Evolutionary conservation across 306 rosid genomes (phyloP).

Genomic region (Rosa lucieae): DNA sequence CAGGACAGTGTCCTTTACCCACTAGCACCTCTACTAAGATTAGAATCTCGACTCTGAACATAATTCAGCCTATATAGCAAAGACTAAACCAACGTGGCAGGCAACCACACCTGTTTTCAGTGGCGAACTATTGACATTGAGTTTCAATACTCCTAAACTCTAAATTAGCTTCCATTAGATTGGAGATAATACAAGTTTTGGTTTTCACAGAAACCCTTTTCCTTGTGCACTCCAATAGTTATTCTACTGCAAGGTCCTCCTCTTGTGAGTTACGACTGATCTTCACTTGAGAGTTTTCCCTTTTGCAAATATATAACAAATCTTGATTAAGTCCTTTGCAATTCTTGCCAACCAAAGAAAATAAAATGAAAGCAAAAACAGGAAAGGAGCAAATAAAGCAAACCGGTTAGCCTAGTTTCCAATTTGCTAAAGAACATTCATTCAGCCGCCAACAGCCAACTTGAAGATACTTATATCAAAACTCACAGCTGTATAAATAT

Average conservation of each 20-base stretch:
- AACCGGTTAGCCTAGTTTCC: too few species aligned
- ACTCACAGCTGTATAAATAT: too few species aligned
- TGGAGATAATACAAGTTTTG: too few species aligned
- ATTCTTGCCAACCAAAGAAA: neutral
- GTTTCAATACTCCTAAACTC: too few species aligned
- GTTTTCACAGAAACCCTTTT: neutral
- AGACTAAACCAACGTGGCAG: neutral
- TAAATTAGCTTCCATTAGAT: too few species aligned
- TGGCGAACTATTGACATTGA: neutral
- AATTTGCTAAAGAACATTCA: too few species aligned
- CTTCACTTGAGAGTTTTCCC: neutral
- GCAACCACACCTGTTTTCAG: neutral
- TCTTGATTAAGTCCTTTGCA: neutral
- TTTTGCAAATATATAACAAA: too few species aligned
- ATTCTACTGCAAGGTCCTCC: neutral
- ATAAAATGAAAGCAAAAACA: too few species aligned
- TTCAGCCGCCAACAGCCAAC: too few species aligned
- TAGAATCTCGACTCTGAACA: neutral
- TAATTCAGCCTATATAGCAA: too few species aligned
- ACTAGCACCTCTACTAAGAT: neutral
- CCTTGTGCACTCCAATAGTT: neutral
- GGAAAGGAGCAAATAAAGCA: neutral
- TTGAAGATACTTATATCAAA: too few species aligned
- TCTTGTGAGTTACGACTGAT: neutral
- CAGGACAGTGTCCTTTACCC: too few species aligned